A percentile compares a stretch with the other conserved stretches of the same genome.
phyloP scores from a whole-genome alignment of 2,329 filamentous ascomycete genomes.

The Fusarium papillatum region DNA sequence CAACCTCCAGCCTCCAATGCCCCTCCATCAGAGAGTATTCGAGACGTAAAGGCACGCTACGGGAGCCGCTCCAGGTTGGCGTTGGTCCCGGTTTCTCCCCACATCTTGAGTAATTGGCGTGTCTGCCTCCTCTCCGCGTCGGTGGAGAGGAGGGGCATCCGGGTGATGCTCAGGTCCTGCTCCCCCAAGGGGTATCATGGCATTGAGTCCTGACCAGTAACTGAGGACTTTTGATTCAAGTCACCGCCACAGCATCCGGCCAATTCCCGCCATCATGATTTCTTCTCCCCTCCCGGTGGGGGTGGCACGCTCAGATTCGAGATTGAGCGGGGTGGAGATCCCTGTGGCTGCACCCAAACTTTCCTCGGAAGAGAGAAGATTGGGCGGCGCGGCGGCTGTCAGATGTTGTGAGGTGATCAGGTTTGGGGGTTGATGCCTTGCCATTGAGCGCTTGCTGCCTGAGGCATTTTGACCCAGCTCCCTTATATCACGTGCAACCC shows the following conservation, averaged over 20 bases:
- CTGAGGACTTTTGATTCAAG: conserved; percentile 13
- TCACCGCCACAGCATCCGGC: conserved; percentile 4
- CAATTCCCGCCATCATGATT: conserved; percentile 26
- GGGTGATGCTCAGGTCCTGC: conserved; percentile 14
- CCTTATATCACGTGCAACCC: conserved; percentile 10
- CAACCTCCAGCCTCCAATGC: conserved; percentile 22
- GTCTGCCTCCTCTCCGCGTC: conserved; percentile 11
- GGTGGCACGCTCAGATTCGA: conserved; percentile 42
- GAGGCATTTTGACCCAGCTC: neutral
- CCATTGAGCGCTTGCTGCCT: neutral
- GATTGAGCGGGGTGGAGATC: conserved; percentile 32
- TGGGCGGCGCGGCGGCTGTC: neutral
- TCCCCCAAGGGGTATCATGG: conserved; percentile 21
- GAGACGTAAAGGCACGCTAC: conserved; percentile 19
- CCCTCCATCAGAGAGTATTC: conserved; percentile 1
- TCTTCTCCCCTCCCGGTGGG: conserved; percentile 33
- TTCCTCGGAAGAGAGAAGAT: conserved; percentile 1
- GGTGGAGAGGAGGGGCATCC: conserved; percentile 25
- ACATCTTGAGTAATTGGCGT: conserved; percentile 36
- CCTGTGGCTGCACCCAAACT: neutral
- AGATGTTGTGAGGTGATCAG: conserved; percentile 18
- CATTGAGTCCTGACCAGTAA: neutral
- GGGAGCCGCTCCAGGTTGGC: conserved; percentile 33
- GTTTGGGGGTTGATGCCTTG: conserved; percentile 28
- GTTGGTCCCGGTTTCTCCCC: conserved; percentile 43